Evolutionary conservation across 176 grass and related monocot genomes (phyloP).

Genomic region (Oryza coarctata): DNA sequence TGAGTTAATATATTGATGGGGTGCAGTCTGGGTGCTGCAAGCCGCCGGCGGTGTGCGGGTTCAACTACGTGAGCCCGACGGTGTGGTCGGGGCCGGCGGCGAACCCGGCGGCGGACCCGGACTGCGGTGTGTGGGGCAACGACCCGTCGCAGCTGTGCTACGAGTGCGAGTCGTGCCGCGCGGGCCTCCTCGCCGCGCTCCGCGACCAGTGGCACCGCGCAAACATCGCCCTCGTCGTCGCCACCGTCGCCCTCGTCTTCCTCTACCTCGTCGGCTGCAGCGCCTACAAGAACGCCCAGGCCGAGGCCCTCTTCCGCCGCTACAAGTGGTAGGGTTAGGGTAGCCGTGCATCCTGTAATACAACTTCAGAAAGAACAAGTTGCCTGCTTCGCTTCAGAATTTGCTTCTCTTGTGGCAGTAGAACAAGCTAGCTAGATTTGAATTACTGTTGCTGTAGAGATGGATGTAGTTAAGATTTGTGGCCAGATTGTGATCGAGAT

Average conservation of each 20-base stretch:
- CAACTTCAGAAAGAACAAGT: neutral
- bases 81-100: constrained; percentile 63
- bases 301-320: constrained; percentile 68
- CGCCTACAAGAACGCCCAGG: constrained; percentile 92
- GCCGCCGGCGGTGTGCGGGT: constrained; percentile 72
- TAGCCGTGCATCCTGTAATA: too few species aligned
- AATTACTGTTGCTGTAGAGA: neutral
- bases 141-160: constrained; percentile 71
- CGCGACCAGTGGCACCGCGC: constrained; percentile 80
- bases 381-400: neutral
- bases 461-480: neutral
- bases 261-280: constrained; percentile 91
- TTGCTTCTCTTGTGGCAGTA: neutral
- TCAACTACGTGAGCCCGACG: constrained; percentile 77
- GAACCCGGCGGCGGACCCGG: constrained; percentile 40
- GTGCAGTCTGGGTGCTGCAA: constrained; percentile 88
- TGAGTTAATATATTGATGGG: too few species aligned
- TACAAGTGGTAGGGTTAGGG: constrained; percentile 77
- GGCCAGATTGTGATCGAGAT: neutral
- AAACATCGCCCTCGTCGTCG: constrained; percentile 76
- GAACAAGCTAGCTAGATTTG: neutral
- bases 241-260: constrained; percentile 71
- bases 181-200: constrained; percentile 69
- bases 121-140: constrained; percentile 83
- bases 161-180: constrained; percentile 80